Percentiles rank a stretch among this genome's conserved stretches.
phyloP scores from a whole-genome alignment of 1,284 basidiomycete species.

The Pseudozyma hubeiensis region DNA sequence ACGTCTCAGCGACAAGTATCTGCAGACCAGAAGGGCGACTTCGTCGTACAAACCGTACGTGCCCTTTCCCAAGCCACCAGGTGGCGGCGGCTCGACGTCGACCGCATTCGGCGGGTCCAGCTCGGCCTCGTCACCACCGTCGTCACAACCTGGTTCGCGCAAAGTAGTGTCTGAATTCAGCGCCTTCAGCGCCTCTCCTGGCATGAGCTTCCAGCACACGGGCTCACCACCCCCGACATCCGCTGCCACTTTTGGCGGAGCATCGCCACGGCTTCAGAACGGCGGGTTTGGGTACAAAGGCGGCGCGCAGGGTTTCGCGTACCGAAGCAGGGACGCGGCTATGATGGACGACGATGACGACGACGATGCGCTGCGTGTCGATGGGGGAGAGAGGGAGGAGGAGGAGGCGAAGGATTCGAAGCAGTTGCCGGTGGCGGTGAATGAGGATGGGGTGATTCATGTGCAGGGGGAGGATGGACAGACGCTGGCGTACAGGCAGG shows the following conservation, averaged over 20 bases:
- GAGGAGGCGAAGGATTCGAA: conserved; percentile 32
- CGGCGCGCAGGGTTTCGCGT: conserved; percentile 27
- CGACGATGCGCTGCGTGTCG: conserved; percentile 57
- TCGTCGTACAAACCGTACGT: conserved; percentile 56
- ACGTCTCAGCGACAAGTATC: conserved; percentile 63
- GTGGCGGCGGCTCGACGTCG: conserved; percentile 1
- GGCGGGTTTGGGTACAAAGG: conserved; percentile 40
- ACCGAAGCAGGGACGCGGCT: conserved; percentile 30
- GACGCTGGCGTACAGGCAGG: conserved; percentile 60
- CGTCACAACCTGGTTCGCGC: conserved; percentile 31
- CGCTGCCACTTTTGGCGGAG: conserved; percentile 17
- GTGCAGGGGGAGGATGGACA: conserved; percentile 66
- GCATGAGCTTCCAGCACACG: conserved; percentile 54
- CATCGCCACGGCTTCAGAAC: conserved; percentile 26
- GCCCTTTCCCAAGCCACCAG: conserved; percentile 49
- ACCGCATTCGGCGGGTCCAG: conserved; percentile 15
- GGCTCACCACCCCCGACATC: conserved; percentile 36
- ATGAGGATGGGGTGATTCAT: conserved; percentile 54
- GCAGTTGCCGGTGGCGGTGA: conserved; percentile 40
- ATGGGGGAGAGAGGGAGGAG: conserved; percentile 30
- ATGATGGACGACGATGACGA: conserved; percentile 61
- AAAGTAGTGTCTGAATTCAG: conserved; percentile 61
- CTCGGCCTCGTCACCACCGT: conserved; percentile 5
- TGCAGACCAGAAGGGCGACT: conserved; percentile 52
- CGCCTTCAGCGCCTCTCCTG: conserved; percentile 59